Percentiles rank a stretch among this genome's conserved stretches.
These are phyloP conservation scores for Cercophora sp. DNA, from an alignment of 495 filamentous ascomycete genomes.

Conservation along the genomic window DNA sequence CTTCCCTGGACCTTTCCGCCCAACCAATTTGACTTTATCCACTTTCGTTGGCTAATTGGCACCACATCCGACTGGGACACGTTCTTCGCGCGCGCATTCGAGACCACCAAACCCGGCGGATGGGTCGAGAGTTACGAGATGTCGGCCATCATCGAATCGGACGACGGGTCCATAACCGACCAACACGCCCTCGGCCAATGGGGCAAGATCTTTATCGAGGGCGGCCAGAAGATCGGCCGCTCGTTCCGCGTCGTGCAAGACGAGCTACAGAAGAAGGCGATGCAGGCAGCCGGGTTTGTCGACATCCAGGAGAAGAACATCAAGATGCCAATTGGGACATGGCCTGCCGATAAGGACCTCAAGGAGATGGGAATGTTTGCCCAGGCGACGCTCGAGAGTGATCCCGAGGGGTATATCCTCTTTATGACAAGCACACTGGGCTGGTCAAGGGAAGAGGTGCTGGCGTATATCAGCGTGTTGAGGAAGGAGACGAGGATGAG, in stretches of 20 bases:
- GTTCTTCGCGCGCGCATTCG: constrained; percentile 35
- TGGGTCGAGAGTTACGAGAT: constrained; percentile 24
- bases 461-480: constrained; percentile 27
- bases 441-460: constrained; percentile 28
- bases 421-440: constrained; percentile 32
- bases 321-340: constrained; percentile 44
- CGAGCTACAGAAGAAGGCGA: constrained; percentile 27
- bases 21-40: constrained; percentile 56
- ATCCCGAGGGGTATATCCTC: constrained; percentile 42
- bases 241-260: constrained; percentile 20
- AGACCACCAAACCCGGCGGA: constrained; percentile 23
- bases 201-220: constrained; percentile 19
- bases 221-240: constrained; percentile 13
- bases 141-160: constrained; percentile 19
- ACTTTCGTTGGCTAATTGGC: constrained; percentile 49
- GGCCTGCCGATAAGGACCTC: constrained; percentile 44
- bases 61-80: constrained; percentile 50
- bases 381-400: constrained; percentile 26
- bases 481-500: constrained; percentile 25
- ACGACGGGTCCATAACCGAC: constrained; percentile 18
- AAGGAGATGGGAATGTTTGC: constrained; percentile 44
- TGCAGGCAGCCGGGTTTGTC: constrained; percentile 46
- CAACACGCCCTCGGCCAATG: constrained; percentile 13
- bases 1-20: constrained; percentile 41
- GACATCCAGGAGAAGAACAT: constrained; percentile 28